Conservation (phyloP, 2,329 filamentous ascomycete genomes). For the Myriosclerotinia scirpicola region DNA sequence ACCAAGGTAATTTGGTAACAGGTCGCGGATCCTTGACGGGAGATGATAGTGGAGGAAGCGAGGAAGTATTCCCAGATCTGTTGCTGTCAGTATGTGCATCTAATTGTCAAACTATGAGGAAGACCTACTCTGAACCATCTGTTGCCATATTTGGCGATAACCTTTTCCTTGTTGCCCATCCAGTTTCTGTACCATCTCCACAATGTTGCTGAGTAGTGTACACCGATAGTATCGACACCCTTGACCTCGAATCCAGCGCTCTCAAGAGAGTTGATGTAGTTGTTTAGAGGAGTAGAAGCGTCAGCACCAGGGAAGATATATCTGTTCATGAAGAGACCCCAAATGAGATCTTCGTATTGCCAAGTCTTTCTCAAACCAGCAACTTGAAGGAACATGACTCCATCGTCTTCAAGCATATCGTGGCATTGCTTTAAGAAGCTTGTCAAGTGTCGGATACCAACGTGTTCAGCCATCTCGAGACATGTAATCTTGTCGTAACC, state of each 20-base stretch:
- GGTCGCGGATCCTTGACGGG: conserved; percentile 71
- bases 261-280: conserved; percentile 82
- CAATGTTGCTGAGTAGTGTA: conserved; percentile 94
- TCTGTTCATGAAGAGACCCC: conserved; percentile 99
- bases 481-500: conserved; percentile 94
- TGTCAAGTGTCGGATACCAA: conserved; percentile 85
- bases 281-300: conserved; percentile 88
- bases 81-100: conserved; percentile 26
- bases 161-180: conserved; percentile 90
- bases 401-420: conserved; percentile 95
- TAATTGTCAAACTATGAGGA: not conserved
- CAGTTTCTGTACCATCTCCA: conserved; percentile 99
- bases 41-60: conserved; percentile 72
- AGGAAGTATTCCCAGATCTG: conserved; percentile 84
- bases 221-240: conserved; percentile 86
- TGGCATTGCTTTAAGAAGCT: conserved; percentile 82
- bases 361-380: conserved; percentile 90
- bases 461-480: conserved; percentile 98
- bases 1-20: conserved; percentile 78
- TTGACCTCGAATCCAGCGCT: conserved; percentile 88
- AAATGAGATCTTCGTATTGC: conserved; percentile 98
- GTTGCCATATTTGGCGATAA: conserved; percentile 90
- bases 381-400: conserved; percentile 93
- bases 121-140: conserved; percentile 87
- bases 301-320: conserved; percentile 98